Conservation (phyloP, 306 rosid genomes). For the Castanospermum australe region DNA sequence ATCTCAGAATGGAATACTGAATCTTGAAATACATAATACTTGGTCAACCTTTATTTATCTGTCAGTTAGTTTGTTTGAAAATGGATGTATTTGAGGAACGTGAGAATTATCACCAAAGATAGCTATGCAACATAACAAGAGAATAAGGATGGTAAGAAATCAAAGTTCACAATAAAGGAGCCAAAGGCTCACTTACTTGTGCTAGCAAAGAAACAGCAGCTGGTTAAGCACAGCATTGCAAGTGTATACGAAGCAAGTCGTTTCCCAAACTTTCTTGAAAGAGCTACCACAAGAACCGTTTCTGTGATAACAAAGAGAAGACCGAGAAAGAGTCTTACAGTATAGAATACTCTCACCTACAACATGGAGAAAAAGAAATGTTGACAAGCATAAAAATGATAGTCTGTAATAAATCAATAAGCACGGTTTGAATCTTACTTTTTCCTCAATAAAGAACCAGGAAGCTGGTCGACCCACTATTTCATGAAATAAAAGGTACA, state of each 20-base stretch:
- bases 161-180: background rate
- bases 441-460: slow-evolving; percentile 57
- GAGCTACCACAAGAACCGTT: slow-evolving; percentile 65
- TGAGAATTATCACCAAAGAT: background rate
- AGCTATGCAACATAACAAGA: background rate
- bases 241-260: slow-evolving; percentile 66
- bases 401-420: background rate
- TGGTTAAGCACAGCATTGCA: slow-evolving; percentile 71
- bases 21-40: background rate
- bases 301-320: slow-evolving; percentile 59
- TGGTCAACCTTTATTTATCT: background rate
- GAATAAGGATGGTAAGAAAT: background rate
- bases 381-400: slow-evolving; percentile 3
- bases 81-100: background rate
- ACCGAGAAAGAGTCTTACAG: slow-evolving; percentile 64
- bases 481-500: slow-evolving; percentile 64
- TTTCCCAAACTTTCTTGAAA: slow-evolving; percentile 68
- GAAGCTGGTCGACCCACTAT: slow-evolving; percentile 66
- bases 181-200: slow-evolving; percentile 53
- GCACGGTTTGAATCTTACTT: slow-evolving; percentile 37
- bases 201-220: slow-evolving; percentile 79
- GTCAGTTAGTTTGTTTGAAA: background rate
- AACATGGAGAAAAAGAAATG: slow-evolving; percentile 5
- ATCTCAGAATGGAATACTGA: background rate
- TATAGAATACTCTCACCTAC: slow-evolving; percentile 70